Evolutionary conservation across 805 yeast species (phyloP).

Genomic region (Wickerhamomyces canadensis): DNA sequence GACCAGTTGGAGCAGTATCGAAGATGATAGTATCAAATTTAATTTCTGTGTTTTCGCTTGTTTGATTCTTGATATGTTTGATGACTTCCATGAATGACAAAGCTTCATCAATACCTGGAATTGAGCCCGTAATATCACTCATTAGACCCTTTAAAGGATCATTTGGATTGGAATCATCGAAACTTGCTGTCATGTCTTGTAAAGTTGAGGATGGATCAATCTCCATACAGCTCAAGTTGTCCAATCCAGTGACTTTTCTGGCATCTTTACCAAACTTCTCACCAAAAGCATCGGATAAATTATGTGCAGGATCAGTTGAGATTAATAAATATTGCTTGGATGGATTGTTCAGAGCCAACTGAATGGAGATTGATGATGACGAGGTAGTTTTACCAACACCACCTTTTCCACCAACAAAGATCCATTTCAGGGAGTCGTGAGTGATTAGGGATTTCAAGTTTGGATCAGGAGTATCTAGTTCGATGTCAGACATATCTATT

Average conservation of each 20-base stretch:
- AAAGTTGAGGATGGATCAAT: slow-evolving; percentile 94
- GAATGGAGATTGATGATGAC: slow-evolving; percentile 91
- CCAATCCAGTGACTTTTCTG: slow-evolving; percentile 82
- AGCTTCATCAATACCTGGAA: slow-evolving; percentile 99
- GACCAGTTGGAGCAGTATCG: slow-evolving; percentile 99
- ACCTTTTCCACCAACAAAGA: slow-evolving; percentile 98
- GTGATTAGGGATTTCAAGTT: slow-evolving; percentile 63
- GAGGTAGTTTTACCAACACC: slow-evolving; percentile 99
- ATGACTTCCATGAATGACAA: slow-evolving; percentile 96
- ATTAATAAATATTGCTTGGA: slow-evolving; percentile 77
- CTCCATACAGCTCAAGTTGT: slow-evolving; percentile 94
- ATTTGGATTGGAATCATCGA: slow-evolving; percentile 33
- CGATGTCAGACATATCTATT: slow-evolving; percentile 21
- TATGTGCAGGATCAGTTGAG: slow-evolving; percentile 98
- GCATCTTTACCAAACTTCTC: slow-evolving; percentile 98
- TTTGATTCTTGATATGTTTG: slow-evolving; percentile 87
- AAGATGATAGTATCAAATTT: slow-evolving; percentile 86
- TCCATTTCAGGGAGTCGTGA: slow-evolving; percentile 80
- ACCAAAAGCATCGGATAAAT: slow-evolving; percentile 95
- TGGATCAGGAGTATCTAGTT: slow-evolving; percentile 43
- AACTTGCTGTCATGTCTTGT: slow-evolving; percentile 66
- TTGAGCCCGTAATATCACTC: slow-evolving; percentile 89
- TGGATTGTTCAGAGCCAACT: slow-evolving; percentile 81
- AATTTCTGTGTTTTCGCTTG: slow-evolving; percentile 33
- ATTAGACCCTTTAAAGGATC: slow-evolving; percentile 66